Base-by-base conservation (phyloP, 495 filamentous ascomycete species). In the Aspergillus biplanus region DNA sequence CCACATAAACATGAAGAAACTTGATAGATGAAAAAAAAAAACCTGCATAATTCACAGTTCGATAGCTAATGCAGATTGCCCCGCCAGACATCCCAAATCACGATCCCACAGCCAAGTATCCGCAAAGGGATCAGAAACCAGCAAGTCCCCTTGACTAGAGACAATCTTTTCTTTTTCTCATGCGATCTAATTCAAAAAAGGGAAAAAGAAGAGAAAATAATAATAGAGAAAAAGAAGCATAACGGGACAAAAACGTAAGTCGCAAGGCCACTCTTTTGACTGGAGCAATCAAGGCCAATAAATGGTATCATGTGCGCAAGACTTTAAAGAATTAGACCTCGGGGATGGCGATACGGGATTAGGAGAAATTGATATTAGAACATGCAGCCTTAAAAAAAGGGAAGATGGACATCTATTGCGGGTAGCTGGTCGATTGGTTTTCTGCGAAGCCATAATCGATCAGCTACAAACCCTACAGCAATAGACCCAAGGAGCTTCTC, bases 261-360 rank as follows among this genome's bases (percentile, higher is more conserved):
- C 67, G 67, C 65, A 72, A 75, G 69, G 69, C 69, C 69, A 72
- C 66, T 74, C 73, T 76, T 74, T 74, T 65, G 67, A 71, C 71
- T 71, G 71, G 62, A 65, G 58, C 64, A 67, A 72, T 68, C 71
- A 70, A 72, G 69, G 73, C 69, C 72, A 67, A 68, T 69, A 71
- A 66, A 73, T 80, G 77, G 77, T 80, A 80, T 80, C 77, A 80
- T 77, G 65, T 68, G 69, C 65, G 72, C 58, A 74, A 75, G 65
- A 76, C 67, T 72, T 72, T 65, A 66, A 65, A 67, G 61, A 66
- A 71, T 71, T 64, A 73, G 68, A 72, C 74, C 71, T 27, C 71
- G 75, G 58, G 69, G 65, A 53, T 65, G 73, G 65, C 71, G 65
- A 74, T 69, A 70, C 67, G 69, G 73, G 74, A 75, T 74, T 77